Conservation (phyloP, 2,329 filamentous ascomycete species). For the Mariannaea sp. region DNA sequence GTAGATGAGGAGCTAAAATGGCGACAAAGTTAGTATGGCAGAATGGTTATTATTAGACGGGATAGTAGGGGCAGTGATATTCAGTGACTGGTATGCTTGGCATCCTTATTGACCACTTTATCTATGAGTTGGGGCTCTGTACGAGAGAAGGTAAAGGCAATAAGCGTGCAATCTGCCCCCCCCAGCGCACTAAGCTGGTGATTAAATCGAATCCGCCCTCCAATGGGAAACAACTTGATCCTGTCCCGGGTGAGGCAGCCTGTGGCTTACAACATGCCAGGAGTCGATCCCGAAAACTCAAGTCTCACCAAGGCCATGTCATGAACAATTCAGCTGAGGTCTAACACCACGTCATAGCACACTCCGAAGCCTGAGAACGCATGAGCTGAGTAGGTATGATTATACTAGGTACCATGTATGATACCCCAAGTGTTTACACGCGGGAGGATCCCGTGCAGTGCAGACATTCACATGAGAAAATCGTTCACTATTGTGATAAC, state of each 20-base stretch:
- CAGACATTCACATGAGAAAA: constrained; percentile 33
- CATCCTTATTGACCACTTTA: too few relatives aligned
- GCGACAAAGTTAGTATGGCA: too few relatives aligned
- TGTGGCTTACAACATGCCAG: constrained; percentile 10
- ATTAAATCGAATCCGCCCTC: not conserved
- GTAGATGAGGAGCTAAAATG: not conserved
- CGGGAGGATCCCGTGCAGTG: constrained; percentile 26
- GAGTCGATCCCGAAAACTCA: not conserved
- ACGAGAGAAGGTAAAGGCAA: too few relatives aligned
- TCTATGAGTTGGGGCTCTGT: too few relatives aligned
- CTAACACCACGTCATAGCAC: constrained; percentile 6
- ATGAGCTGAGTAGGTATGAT: constrained; percentile 6
- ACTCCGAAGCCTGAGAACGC: constrained; percentile 1
- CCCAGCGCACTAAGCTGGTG: not conserved
- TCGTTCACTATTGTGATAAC: not conserved
- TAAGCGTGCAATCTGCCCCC: too few relatives aligned
- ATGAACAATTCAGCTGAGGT: not conserved
- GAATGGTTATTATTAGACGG: too few relatives aligned
- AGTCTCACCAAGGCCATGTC: constrained; percentile 7
- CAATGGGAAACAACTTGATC: not conserved
- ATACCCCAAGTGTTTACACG: not conserved
- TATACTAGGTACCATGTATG: not conserved
- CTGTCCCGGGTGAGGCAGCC: not conserved
- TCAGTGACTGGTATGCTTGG: constrained; percentile 3
- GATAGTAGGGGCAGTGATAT: too few relatives aligned